phyloP scores from a whole-genome alignment of 495 filamentous ascomycete genomes.

The Neurospora terricola region DNA sequence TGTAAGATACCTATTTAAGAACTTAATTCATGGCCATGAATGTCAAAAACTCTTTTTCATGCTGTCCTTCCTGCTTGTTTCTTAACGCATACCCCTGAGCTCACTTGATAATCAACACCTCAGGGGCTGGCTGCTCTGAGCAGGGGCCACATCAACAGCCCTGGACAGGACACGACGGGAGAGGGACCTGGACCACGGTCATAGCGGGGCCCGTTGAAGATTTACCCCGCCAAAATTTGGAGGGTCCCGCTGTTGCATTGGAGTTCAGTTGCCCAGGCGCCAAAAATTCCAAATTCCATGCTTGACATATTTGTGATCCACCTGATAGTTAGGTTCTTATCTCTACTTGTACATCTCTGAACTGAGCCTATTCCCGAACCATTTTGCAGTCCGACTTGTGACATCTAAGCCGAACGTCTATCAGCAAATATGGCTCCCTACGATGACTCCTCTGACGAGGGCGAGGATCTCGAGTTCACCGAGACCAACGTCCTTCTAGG shows the following conservation, averaged over 20 bases:
- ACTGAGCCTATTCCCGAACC: background rate
- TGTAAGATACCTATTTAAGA: slow-evolving; percentile 23
- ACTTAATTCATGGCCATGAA: slow-evolving; percentile 9
- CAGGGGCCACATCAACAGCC: background rate
- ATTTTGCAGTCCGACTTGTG: background rate
- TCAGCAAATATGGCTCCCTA: slow-evolving; percentile 60
- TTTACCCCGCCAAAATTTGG: slow-evolving; percentile 32
- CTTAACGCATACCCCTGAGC: background rate
- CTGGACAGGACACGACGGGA: background rate
- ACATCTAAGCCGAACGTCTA: background rate
- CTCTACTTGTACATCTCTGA: background rate
- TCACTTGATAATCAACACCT: background rate
- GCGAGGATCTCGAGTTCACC: slow-evolving; percentile 60
- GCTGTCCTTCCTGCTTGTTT: background rate
- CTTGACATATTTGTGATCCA: background rate
- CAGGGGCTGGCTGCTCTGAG: background rate
- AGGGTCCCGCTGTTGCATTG: background rate
- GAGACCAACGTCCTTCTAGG: slow-evolving; percentile 88
- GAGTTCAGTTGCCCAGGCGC: slow-evolving; percentile 3
- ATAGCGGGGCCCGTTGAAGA: slow-evolving; percentile 16
- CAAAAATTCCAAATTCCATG: slow-evolving; percentile 7
- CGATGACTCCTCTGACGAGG: slow-evolving; percentile 74
- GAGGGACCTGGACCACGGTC: background rate
- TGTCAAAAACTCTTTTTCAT: background rate
- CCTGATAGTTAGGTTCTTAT: background rate